Percentiles rank a stretch among this genome's conserved stretches.
Evolutionary conservation across 148 eudicot species (phyloP).

Genomic region (Camellia lanceoleosa): DNA sequence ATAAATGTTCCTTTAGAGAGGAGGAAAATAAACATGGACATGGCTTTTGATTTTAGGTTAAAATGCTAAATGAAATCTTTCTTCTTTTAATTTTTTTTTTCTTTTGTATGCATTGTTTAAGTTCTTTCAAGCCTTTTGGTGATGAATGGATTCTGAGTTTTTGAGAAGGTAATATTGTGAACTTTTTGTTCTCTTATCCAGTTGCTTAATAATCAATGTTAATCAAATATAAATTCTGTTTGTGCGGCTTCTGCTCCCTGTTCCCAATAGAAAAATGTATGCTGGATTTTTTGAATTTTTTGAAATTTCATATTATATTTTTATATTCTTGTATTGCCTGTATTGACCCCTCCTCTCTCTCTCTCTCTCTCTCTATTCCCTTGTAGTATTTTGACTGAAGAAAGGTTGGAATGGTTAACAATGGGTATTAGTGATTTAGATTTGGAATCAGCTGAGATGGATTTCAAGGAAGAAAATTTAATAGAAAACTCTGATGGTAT

Average conservation of each 20-base stretch:
- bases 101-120: background rate
- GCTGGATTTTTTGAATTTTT: background rate
- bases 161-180: background rate
- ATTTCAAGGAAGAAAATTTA: conserved; percentile 36
- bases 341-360: background rate
- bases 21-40: background rate
- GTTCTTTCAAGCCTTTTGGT: background rate
- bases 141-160: background rate
- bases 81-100: background rate
- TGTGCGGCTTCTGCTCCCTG: background rate
- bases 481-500: conserved; percentile 33
- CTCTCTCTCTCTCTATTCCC: background rate
- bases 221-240: background rate
- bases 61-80: background rate
- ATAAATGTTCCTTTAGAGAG: background rate
- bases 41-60: background rate
- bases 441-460: conserved; percentile 37
- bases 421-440: conserved; percentile 52
- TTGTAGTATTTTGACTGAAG: conserved; percentile 82
- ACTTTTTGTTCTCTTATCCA: background rate
- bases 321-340: background rate
- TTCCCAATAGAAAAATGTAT: background rate
- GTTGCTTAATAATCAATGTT: background rate
- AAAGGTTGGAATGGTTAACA: conserved; percentile 77
- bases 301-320: background rate